Evolutionary conservation across 805 yeast genomes (phyloP).

Genomic region (Grigorovia transvaalensis): DNA sequence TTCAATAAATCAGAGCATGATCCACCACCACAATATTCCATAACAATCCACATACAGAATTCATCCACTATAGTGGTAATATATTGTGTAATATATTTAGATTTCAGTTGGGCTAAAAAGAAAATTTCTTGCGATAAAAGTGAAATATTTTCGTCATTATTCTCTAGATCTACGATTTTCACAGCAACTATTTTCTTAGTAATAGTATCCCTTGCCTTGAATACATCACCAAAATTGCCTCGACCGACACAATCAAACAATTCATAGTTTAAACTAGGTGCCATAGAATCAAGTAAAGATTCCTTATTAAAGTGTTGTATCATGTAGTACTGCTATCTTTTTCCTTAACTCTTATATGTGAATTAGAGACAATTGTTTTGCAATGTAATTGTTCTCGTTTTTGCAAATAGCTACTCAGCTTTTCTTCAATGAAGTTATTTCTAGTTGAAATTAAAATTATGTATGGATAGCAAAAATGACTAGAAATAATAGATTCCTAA

Average conservation of each 20-base stretch:
- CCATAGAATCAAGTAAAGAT: constrained; percentile 1
- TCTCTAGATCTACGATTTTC: constrained; percentile 77
- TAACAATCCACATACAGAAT: constrained; percentile 71
- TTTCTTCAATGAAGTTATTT: not conserved
- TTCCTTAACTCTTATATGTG: too few relatives aligned
- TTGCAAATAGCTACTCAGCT: too few relatives aligned
- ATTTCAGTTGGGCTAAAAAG: constrained; percentile 54
- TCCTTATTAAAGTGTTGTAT: not conserved
- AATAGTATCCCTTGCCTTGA: constrained; percentile 39
- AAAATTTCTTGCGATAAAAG: constrained; percentile 68
- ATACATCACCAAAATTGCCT: constrained; percentile 86
- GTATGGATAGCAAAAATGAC: not conserved
- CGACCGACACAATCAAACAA: constrained; percentile 57
- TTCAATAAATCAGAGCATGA: constrained; percentile 71
- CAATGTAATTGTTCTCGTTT: too few relatives aligned
- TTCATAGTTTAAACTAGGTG: constrained; percentile 26
- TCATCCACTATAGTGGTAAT: constrained; percentile 54
- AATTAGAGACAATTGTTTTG: too few relatives aligned
- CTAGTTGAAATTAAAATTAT: not conserved
- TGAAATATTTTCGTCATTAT: constrained; percentile 63
- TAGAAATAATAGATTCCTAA: not conserved
- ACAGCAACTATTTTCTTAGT: constrained; percentile 56
- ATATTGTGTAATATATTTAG: constrained; percentile 59
- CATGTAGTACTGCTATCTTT: not conserved
- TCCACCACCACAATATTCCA: constrained; percentile 96